Base-by-base conservation (phyloP, 768 basidiomycete genomes). In the Solioccasus polychromus region DNA sequence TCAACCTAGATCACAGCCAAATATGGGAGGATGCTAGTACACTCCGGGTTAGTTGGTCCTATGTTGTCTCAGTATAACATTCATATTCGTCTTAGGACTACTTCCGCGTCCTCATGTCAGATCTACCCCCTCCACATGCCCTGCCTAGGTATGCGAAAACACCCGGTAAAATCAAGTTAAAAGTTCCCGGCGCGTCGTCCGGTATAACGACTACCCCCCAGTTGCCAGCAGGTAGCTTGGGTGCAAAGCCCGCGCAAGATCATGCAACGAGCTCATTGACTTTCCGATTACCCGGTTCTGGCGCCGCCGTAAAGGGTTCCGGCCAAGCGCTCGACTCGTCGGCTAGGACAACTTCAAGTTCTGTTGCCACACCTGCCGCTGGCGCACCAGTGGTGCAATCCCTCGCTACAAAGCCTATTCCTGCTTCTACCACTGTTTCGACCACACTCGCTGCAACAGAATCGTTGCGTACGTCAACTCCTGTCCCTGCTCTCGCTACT, bases 1-100 rank as follows among this genome's bases (percentile, higher is more conserved):
- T 93, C 69, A 97, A 97, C 55, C 82, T 80, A 58, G 92, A 95
- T 23, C 82, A 86, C 58, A 89, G 85, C 22, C 76, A 68, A 44
- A 88, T 92, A 23, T 92, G 87, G 83, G 81, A 88, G 54, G 88
- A 90, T 55, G 88, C 90, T 17, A 60, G 74, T 17, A 64, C 70
- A 3, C 75, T 92, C 20, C 73, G 81, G 56, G 89, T 88, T 62
- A 28, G 75, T 68, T 36, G 23, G 39, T 5, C 37, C 32, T 44
- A 30, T 29, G 17, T 40, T 38, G 18, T 30, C 43, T 5, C 15
- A 12, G 28, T 7, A 12, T 35, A 31, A 39, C 35, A 39, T 49
- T 57, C 42, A 56, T 39, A 14, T 36, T 39, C 36, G 15, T 9
- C 48, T 18, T 56, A 92, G 89, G 81, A 87, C 42, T 70, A 79